A percentile compares a stretch with the other conserved stretches of the same genome.
These are phyloP conservation scores for Basipetospora chlamydospora DNA, from an alignment of 2,329 filamentous ascomycete genomes.

Conservation along the genomic window DNA sequence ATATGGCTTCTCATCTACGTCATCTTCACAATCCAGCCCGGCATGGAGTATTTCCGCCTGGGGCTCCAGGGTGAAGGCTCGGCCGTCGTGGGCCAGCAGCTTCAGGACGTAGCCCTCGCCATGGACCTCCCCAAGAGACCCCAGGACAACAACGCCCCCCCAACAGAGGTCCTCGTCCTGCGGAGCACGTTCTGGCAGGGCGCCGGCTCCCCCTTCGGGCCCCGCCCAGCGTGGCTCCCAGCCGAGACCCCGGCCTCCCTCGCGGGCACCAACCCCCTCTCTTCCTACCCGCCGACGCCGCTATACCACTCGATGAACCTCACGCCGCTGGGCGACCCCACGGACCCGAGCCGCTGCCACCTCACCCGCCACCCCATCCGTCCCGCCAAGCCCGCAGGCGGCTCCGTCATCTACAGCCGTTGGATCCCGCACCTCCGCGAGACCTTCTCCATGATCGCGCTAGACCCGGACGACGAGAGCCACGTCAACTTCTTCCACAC, in stretches of 20 bases:
- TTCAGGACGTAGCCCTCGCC: conserved; percentile 32
- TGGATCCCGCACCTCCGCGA: conserved; percentile 64
- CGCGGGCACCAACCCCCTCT: conserved; percentile 20
- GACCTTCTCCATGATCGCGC: conserved; percentile 62
- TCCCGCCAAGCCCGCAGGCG: conserved; percentile 55
- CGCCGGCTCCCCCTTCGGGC: conserved; percentile 51
- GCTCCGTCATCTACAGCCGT: conserved; percentile 60
- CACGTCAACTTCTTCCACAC: conserved; percentile 60
- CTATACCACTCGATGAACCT: conserved; percentile 29
- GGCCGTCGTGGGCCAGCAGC: conserved; percentile 21
- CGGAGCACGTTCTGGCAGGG: conserved; percentile 55
- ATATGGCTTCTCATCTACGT: conserved; percentile 38
- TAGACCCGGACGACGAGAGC: conserved; percentile 49
- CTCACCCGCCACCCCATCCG: conserved; percentile 58
- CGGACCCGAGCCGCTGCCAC: conserved; percentile 23
- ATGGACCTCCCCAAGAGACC: conserved; percentile 29
- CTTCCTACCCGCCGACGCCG: conserved; percentile 33
- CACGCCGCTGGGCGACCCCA: conserved; percentile 22
- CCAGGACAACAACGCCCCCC: conserved; percentile 12
- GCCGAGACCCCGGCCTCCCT: conserved; percentile 25
- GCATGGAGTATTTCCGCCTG: conserved; percentile 33
- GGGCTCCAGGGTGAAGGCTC: conserved; percentile 24
- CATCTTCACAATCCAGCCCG: conserved; percentile 34
- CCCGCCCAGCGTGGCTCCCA: conserved; percentile 47
- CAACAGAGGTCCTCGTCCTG: conserved; percentile 25